Conservation (phyloP, 2,329 filamentous ascomycete genomes). For the Fusarium oxysporum region DNA sequence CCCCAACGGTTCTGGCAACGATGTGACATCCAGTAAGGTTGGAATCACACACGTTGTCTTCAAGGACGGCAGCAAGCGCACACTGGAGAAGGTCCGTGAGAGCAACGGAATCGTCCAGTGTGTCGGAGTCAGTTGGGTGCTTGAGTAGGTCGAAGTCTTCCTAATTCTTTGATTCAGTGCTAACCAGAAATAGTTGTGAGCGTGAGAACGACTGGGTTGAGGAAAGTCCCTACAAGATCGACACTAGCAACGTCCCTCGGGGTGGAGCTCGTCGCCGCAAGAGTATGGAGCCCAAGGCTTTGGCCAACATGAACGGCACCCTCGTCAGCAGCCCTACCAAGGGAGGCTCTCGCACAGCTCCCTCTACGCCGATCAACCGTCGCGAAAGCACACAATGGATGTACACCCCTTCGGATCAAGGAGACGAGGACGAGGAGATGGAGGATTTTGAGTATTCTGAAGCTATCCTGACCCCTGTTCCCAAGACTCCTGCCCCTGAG, state of each 20-base stretch:
- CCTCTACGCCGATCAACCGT: slow-evolving; percentile 62
- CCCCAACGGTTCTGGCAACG: slow-evolving; percentile 55
- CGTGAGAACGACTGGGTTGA: slow-evolving; percentile 81
- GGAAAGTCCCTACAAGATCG: slow-evolving; percentile 75
- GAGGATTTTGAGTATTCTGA: slow-evolving; percentile 57
- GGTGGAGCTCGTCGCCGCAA: slow-evolving; percentile 79
- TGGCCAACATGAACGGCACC: slow-evolving; percentile 76
- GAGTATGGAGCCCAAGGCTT: slow-evolving; percentile 81
- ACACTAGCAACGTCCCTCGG: slow-evolving; percentile 74
- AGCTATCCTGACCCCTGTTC: slow-evolving; percentile 65
- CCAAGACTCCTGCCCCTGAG: slow-evolving; percentile 69
- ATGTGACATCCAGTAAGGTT: slow-evolving; percentile 62
- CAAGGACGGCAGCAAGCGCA: slow-evolving; percentile 86
- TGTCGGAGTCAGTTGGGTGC: slow-evolving; percentile 88
- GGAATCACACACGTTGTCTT: slow-evolving; percentile 91
- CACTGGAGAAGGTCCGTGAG: slow-evolving; percentile 82
- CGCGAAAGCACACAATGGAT: slow-evolving; percentile 68
- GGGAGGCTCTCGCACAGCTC: slow-evolving; percentile 52
- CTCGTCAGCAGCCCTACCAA: slow-evolving; percentile 61
- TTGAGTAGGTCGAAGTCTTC: slow-evolving; percentile 73
- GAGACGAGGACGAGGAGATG: slow-evolving; percentile 53
- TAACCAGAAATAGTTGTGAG: slow-evolving; percentile 70
- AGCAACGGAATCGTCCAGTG: slow-evolving; percentile 82
- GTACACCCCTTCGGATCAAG: slow-evolving; percentile 62
- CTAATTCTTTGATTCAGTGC: neutral